A percentile compares a stretch with the other conserved stretches of the same genome.
These are phyloP conservation scores for Incumbomyces delicatus DNA, from an alignment of 2,329 filamentous ascomycete species.

Conservation along the genomic window DNA sequence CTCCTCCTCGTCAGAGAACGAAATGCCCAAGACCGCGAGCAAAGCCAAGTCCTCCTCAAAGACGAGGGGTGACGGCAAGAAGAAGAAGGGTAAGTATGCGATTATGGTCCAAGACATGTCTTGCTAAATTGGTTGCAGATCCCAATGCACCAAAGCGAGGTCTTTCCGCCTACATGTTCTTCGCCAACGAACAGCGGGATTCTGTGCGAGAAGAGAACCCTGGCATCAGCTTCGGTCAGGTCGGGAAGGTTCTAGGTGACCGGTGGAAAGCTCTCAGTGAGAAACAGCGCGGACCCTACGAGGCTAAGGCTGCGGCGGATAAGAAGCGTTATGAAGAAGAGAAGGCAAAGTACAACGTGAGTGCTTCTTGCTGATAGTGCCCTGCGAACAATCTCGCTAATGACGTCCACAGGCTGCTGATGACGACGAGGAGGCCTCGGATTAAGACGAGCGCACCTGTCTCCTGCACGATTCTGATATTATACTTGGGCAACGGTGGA, in stretches of 20 bases:
- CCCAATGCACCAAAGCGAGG: conserved; percentile 98
- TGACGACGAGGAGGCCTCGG: conserved; percentile 39
- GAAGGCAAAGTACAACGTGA: conserved; percentile 84
- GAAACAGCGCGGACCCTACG: conserved; percentile 86
- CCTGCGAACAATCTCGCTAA: background rate
- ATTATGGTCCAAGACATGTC: background rate
- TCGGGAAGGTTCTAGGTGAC: conserved; percentile 96
- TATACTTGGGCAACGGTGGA: background rate
- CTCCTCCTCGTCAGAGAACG: conserved; percentile 27
- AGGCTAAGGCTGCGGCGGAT: conserved; percentile 90
- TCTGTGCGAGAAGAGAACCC: conserved; percentile 98
- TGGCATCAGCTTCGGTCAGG: conserved; percentile 92
- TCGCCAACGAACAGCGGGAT: conserved; percentile 97
- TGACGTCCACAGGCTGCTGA: conserved; percentile 45
- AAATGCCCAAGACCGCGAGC: conserved; percentile 60
- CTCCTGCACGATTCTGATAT: background rate
- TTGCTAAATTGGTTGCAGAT: conserved; percentile 46
- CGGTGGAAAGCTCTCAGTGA: conserved; percentile 96
- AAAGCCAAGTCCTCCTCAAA: conserved; percentile 51
- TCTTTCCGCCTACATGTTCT: conserved; percentile 99
- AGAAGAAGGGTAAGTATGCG: conserved; percentile 44
- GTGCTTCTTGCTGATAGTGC: conserved; percentile 2
- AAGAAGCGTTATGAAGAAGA: conserved; percentile 99
- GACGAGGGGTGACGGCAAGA: conserved; percentile 50
- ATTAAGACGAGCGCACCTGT: conserved; percentile 1